These are phyloP conservation scores for Solanum chmielewskii DNA, from an alignment of 257 asterid species.

Conservation along the genomic window DNA sequence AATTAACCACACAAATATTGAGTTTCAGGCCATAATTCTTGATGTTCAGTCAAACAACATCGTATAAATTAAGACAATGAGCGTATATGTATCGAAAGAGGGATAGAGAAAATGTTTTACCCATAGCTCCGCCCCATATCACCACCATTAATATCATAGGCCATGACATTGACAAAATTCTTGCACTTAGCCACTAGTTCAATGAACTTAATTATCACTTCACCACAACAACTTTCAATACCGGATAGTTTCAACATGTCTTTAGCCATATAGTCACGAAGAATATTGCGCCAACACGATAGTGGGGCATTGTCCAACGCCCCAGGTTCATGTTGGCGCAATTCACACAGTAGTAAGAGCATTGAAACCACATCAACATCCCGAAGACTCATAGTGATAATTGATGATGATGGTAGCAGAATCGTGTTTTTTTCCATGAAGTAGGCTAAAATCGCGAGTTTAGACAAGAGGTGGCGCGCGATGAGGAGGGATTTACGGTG, in stretches of 20 bases:
- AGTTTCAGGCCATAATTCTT: background rate
- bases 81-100: background rate
- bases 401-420: background rate
- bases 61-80: background rate
- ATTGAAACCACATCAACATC: constrained; percentile 68
- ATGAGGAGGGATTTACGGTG: constrained; percentile 65
- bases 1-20: background rate
- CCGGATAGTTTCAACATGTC: constrained; percentile 25
- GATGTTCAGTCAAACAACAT: background rate
- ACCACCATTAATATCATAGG: background rate
- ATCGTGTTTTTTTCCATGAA: background rate
- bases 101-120: background rate
- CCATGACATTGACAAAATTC: constrained; percentile 39
- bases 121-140: background rate
- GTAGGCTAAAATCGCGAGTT: constrained; percentile 32
- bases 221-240: constrained; percentile 25
- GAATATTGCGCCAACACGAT: constrained; percentile 34
- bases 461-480: constrained; percentile 55
- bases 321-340: constrained; percentile 35
- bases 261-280: constrained; percentile 21
- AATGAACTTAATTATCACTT: constrained; percentile 36
- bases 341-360: constrained; percentile 67
- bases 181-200: constrained; percentile 45
- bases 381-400: constrained; percentile 28
- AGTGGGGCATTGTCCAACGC: constrained; percentile 31